phyloP scores from a whole-genome alignment of 2,329 filamentous ascomycete genomes.

The Raffaelea ambrosiae region DNA sequence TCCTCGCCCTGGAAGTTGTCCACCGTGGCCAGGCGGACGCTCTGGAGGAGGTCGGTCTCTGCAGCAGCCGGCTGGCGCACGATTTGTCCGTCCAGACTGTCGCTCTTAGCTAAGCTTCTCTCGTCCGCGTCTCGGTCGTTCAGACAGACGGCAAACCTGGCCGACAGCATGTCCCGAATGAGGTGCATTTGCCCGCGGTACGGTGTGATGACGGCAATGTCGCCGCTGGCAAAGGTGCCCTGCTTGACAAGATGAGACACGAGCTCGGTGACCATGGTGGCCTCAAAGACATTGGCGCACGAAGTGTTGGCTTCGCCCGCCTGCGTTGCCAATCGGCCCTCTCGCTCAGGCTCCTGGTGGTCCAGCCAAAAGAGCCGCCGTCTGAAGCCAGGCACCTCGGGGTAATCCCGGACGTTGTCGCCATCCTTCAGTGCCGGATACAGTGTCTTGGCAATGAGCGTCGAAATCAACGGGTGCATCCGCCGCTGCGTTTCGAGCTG shows the following conservation, averaged over 20 bases:
- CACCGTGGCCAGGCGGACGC: constrained; percentile 53
- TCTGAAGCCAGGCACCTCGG: constrained; percentile 44
- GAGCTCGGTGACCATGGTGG: constrained; percentile 53
- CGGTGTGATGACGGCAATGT: constrained; percentile 65
- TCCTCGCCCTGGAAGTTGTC: constrained; percentile 77
- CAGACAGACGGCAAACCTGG: constrained; percentile 51
- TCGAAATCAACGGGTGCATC: constrained; percentile 56
- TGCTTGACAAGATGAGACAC: constrained; percentile 59
- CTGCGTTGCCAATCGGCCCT: constrained; percentile 19
- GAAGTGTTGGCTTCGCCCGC: constrained; percentile 4
- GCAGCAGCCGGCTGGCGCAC: neutral
- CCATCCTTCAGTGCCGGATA: constrained; percentile 50
- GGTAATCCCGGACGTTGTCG: constrained; percentile 26
- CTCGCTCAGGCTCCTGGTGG: constrained; percentile 42
- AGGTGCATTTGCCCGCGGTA: constrained; percentile 50
- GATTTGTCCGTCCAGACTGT: too few relatives aligned
- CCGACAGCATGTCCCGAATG: constrained; percentile 33
- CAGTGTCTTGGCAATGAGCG: constrained; percentile 45
- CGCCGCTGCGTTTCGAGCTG: constrained; percentile 50
- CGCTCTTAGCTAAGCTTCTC: too few relatives aligned
- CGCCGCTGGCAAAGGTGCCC: constrained; percentile 46
- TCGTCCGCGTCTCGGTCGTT: constrained; percentile 54
- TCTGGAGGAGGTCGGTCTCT: constrained; percentile 17
- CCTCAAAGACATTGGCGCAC: constrained; percentile 37
- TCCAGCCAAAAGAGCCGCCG: constrained; percentile 53